Percentiles rank a stretch among this genome's conserved stretches.
phyloP scores from a whole-genome alignment of 345 rosid genomes.

The Linum trigynum region DNA sequence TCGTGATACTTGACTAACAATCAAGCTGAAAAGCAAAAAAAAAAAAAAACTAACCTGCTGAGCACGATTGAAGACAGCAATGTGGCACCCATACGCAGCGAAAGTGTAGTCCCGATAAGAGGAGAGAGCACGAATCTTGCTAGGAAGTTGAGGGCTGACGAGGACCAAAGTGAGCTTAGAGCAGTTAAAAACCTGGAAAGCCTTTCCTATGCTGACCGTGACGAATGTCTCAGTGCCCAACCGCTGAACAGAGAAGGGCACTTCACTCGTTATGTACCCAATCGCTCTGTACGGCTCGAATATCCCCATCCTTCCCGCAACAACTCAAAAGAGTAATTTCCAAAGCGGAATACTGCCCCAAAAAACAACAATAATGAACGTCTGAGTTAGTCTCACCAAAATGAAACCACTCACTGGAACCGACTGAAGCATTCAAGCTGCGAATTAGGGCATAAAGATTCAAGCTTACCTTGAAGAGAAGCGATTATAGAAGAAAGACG shows the following conservation, averaged over 20 bases:
- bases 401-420: neutral
- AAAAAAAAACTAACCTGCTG: constrained; percentile 44
- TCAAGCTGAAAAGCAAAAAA: neutral
- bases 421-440: neutral
- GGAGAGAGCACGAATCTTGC: constrained; percentile 83
- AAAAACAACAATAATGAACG: neutral
- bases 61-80: constrained; percentile 75
- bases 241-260: constrained; percentile 82
- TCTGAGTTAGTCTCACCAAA: no score
- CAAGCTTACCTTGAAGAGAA: neutral
- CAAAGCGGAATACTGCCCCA: neutral
- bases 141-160: constrained; percentile 75
- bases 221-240: constrained; percentile 85
- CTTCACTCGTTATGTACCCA: constrained; percentile 72
- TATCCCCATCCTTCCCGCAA: constrained; percentile 51
- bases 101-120: constrained; percentile 80
- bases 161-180: constrained; percentile 74
- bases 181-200: constrained; percentile 87
- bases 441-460: neutral
- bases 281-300: constrained; percentile 88
- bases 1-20: neutral
- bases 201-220: constrained; percentile 87
- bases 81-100: constrained; percentile 59
- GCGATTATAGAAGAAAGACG: neutral
- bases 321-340: neutral